Evolutionary conservation across 352 stramenopile species (phyloP).

Genomic region (Globisporangium lucens): DNA sequence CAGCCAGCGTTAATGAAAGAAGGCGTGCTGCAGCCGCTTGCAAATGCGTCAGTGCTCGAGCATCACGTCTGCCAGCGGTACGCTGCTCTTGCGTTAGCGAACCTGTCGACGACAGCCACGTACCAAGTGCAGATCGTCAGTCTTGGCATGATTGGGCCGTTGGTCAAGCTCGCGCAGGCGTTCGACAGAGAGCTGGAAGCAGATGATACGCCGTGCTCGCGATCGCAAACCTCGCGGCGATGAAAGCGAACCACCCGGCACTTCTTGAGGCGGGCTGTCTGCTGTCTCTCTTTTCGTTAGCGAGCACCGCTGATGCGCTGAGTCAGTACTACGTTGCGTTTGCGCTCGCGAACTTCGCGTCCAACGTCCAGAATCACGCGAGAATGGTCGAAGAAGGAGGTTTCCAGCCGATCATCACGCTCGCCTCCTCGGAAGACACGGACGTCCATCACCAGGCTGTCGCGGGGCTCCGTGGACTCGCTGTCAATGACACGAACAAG

Average conservation of each 20-base stretch:
- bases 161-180: slow-evolving; percentile 85
- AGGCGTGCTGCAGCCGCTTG: slow-evolving; percentile 88
- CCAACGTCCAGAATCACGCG: slow-evolving; percentile 90
- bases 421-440: slow-evolving; percentile 89
- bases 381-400: slow-evolving; percentile 95
- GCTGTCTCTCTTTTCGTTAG: slow-evolving; percentile 91
- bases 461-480: slow-evolving; percentile 91
- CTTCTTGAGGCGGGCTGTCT: slow-evolving; percentile 91
- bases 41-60: slow-evolving; percentile 82
- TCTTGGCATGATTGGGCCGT: slow-evolving; percentile 88
- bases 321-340: slow-evolving; percentile 96
- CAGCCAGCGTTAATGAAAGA: slow-evolving; percentile 91
- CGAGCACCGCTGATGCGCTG: slow-evolving; percentile 90
- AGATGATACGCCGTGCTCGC: slow-evolving; percentile 92
- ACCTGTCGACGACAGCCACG: slow-evolving; percentile 91
- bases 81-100: slow-evolving; percentile 91
- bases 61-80: slow-evolving; percentile 94
- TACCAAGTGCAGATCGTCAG: slow-evolving; percentile 95
- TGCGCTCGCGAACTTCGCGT: slow-evolving; percentile 94
- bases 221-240: slow-evolving; percentile 94
- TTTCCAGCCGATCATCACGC: slow-evolving; percentile 93
- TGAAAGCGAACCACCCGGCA: slow-evolving; percentile 92
- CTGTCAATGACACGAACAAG: slow-evolving; percentile 89
- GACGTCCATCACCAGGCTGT: slow-evolving; percentile 95
- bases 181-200: slow-evolving; percentile 93